Evolutionary conservation across 2,329 filamentous ascomycete species (phyloP), one percentile per base, ranked within the genome.

Genomic region (Colletotrichum viniferum): DNA sequence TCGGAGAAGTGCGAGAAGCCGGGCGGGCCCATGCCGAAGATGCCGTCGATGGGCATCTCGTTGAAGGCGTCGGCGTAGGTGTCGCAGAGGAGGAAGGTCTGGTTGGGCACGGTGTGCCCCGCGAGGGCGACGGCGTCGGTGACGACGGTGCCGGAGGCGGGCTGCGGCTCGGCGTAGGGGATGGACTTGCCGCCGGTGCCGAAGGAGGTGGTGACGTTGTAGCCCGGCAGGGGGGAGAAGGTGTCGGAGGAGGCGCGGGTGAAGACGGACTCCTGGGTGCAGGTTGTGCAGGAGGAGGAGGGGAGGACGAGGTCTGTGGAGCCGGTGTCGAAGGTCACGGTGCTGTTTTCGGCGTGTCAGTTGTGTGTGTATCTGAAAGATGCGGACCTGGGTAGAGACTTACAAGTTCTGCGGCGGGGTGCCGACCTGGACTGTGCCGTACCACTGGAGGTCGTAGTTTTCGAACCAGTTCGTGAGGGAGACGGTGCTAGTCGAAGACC

Each of bases 271-370:
- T 48, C 43, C 18, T 48, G 43, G 32, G 78, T 74, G 62, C 82
- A 83, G 4, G 75, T 79, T 5, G 79, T 80, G 77, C 83, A 84
- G 67, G 79, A 81, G 30, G 74, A 79, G 7, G 76, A 73, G 12
- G 81, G 79, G 18, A 84, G 76, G 10, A 84, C 58, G 21, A 84
- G 77, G 28, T 80, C 76, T 2, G 71, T 76, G 3, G 80, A 82
- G 30, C 79, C 81, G 1, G 82, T 84, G 73, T 84, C 82, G 55
- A 83, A 80, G 58, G 82, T 77, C 36, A 84, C 81, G 21, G 80
- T 81, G 73, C 82, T 83, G 21, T 21, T 21, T 48, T 48, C 9
- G 13, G 10, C 36, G 52, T 76, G 43, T 66, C 30, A 55, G 26
- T 34, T 0, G 16, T 34, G 5, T 26, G 28, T 28, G 24, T 32